Percentiles rank a stretch among this genome's conserved stretches.
These are phyloP conservation scores for Ceratocystis cacaofunesta DNA, from an alignment of 2,329 filamentous ascomycete species.

Conservation along the genomic window DNA sequence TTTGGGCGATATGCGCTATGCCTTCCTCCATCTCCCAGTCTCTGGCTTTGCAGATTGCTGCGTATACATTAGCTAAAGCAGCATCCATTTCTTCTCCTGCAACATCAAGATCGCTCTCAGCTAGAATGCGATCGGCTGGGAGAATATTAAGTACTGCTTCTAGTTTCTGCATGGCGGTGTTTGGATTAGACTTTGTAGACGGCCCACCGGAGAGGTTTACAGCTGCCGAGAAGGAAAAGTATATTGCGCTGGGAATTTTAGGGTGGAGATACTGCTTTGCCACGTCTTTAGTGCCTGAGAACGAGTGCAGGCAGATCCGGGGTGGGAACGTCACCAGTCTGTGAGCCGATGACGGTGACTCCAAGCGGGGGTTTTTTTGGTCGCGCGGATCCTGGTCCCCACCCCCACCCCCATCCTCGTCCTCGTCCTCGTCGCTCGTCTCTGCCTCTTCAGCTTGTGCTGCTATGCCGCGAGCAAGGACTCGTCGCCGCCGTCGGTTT, in stretches of 20 bases:
- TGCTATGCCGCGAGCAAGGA: constrained; percentile 27
- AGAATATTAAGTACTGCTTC: constrained; percentile 54
- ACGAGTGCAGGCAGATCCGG: constrained; percentile 85
- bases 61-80: constrained; percentile 57
- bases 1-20: constrained; percentile 48
- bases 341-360: not conserved
- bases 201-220: constrained; percentile 48
- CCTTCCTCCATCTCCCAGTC: constrained; percentile 64
- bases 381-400: not conserved
- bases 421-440: constrained; percentile 18
- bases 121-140: constrained; percentile 62
- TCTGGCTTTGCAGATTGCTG: constrained; percentile 63
- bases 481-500: constrained; percentile 43
- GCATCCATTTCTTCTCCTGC: constrained; percentile 72
- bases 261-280: constrained; percentile 65
- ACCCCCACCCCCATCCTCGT: not conserved
- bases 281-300: constrained; percentile 61
- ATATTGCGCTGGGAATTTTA: constrained; percentile 60
- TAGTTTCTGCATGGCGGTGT: constrained; percentile 30
- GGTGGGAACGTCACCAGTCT: constrained; percentile 48
- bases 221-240: constrained; percentile 72
- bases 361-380: not conserved
- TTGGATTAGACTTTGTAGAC: not conserved
- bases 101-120: constrained; percentile 80
- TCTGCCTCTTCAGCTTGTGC: constrained; percentile 31